Evolutionary conservation across 768 basidiomycete genomes (phyloP).

Genomic region (Leccinum sublutescens): DNA sequence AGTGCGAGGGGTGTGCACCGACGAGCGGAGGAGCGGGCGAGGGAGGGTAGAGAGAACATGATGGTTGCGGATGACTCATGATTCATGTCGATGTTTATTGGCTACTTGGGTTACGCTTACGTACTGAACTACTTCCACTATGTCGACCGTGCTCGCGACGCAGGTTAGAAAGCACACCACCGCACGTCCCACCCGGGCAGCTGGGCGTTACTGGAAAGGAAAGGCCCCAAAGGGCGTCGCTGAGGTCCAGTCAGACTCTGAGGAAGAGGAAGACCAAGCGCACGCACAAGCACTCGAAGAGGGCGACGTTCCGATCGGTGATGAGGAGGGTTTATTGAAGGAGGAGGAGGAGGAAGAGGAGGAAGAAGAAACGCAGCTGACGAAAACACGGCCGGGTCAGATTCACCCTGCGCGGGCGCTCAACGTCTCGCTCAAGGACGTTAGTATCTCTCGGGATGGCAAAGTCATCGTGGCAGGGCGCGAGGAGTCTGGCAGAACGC

Average conservation of each 20-base stretch:
- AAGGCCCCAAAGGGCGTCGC: slow-evolving; percentile 77
- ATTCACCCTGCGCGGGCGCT: slow-evolving; percentile 49
- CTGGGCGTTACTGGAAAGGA: slow-evolving; percentile 87
- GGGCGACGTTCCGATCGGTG: slow-evolving; percentile 60
- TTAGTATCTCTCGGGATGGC: slow-evolving; percentile 77
- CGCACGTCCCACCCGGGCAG: slow-evolving; percentile 74
- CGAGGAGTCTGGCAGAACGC: slow-evolving; percentile 76
- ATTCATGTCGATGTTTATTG: slow-evolving; percentile 11
- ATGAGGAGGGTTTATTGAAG: slow-evolving; percentile 50
- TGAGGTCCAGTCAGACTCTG: slow-evolving; percentile 62
- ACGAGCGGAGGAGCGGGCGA: slow-evolving; percentile 11
- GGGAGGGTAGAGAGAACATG: slow-evolving; percentile 22
- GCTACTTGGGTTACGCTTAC: slow-evolving; percentile 14
- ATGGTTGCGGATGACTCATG: slow-evolving; percentile 22
- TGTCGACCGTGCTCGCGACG: slow-evolving; percentile 34
- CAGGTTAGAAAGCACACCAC: slow-evolving; percentile 67
- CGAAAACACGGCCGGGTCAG: slow-evolving; percentile 36
- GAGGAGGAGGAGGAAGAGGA: slow-evolving; percentile 42
- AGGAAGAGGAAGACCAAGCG: slow-evolving; percentile 54
- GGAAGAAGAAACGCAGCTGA: slow-evolving; percentile 44
- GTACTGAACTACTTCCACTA: neutral
- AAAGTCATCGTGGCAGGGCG: slow-evolving; percentile 78
- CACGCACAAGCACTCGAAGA: slow-evolving; percentile 40
- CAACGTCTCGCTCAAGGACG: slow-evolving; percentile 75
- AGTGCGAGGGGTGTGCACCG: neutral